These are phyloP conservation scores for Colletotrichum tanaceti DNA, from an alignment of 2,329 filamentous ascomycete genomes.

Conservation along the genomic window DNA sequence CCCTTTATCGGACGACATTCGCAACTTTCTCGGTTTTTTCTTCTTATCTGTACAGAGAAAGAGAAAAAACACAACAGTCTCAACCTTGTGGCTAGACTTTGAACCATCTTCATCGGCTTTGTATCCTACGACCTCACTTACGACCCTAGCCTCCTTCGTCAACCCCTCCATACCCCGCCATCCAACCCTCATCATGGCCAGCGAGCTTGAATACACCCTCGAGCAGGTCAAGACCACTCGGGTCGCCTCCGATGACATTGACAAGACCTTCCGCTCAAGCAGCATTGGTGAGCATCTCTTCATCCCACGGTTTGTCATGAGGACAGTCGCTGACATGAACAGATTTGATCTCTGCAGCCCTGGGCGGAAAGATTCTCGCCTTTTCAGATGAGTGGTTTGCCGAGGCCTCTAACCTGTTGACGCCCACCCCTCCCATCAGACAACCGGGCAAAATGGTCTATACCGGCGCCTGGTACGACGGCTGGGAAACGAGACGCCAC, in stretches of 20 bases:
- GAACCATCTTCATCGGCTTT: neutral
- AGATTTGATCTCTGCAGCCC: conserved; percentile 71
- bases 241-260: conserved; percentile 66
- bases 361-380: conserved; percentile 73
- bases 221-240: conserved; percentile 62
- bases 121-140: neutral
- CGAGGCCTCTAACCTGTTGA: conserved; percentile 72
- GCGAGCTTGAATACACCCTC: conserved; percentile 65
- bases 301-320: neutral
- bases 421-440: conserved; percentile 70
- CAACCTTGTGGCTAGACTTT: neutral
- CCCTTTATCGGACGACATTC: conserved; percentile 1
- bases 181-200: conserved; percentile 46
- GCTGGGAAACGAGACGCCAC: conserved; percentile 76
- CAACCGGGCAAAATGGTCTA: conserved; percentile 76
- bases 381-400: conserved; percentile 78
- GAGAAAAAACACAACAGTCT: too few species aligned
- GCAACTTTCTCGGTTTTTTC: neutral
- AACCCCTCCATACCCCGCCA: conserved; percentile 20
- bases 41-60: neutral
- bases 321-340: conserved; percentile 7
- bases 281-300: conserved; percentile 65
- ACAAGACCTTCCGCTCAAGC: conserved; percentile 70
- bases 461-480: conserved; percentile 77
- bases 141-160: conserved; percentile 9